Percentiles rank a stretch among this genome's conserved stretches.
These are phyloP conservation scores for Rhizophora apiculata DNA, from an alignment of 345 rosid species.

Conservation along the genomic window DNA sequence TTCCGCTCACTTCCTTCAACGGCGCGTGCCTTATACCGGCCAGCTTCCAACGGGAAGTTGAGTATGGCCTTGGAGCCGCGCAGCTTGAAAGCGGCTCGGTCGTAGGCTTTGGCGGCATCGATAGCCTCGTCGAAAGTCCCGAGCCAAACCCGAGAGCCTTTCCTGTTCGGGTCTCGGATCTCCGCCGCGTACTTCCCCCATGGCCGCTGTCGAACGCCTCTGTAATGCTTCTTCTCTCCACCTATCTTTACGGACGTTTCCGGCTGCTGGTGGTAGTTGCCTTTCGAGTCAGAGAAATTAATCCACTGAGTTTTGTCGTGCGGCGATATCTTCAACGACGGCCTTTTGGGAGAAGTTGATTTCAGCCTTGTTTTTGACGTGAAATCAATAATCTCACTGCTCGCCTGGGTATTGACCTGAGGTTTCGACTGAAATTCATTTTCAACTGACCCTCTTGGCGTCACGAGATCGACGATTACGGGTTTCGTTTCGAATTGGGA, in stretches of 20 bases:
- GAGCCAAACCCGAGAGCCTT: constrained; percentile 74
- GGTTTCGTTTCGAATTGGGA: constrained; percentile 42
- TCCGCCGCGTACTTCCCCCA: constrained; percentile 99
- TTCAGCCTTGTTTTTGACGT: constrained; percentile 12
- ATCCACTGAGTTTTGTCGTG: constrained; percentile 54
- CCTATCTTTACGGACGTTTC: constrained; percentile 5
- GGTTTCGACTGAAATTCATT: neutral
- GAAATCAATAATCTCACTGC: constrained; percentile 14
- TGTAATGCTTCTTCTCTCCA: constrained; percentile 51
- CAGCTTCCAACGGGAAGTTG: constrained; percentile 84
- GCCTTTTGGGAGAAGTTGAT: constrained; percentile 1
- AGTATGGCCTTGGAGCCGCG: constrained; percentile 82
- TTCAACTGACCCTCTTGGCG: constrained; percentile 16
- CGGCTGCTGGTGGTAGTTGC: constrained; percentile 15
- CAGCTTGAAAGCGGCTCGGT: constrained; percentile 69
- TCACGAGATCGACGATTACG: constrained; percentile 27
- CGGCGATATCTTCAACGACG: constrained; percentile 44
- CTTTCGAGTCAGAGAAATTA: constrained; percentile 27
- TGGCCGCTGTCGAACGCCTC: constrained; percentile 90
- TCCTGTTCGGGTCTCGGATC: constrained; percentile 81
- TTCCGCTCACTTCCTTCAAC: constrained; percentile 30
- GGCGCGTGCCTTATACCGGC: constrained; percentile 25
- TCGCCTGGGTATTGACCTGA: neutral
- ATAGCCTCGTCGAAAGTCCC: constrained; percentile 75
- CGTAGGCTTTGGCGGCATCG: constrained; percentile 87